Evolutionary conservation across 306 rosid genomes (phyloP), one percentile per base, ranked within the genome.

Genomic region (Oxytropis ochrocephala): DNA sequence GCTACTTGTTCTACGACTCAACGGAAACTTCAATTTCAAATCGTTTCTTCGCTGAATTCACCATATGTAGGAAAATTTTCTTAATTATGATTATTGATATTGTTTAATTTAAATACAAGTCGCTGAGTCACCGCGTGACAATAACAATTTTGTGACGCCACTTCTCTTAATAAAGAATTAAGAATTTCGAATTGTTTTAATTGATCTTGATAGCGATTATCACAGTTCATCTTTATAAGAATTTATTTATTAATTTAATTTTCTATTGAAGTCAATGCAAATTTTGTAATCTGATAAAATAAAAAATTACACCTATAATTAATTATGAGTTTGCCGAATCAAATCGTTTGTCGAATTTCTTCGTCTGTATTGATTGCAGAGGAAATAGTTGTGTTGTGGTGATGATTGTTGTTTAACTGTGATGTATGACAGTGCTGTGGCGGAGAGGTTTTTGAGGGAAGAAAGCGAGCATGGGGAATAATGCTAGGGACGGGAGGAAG

Each of bases 391-490:
- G 10, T 24, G 39, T 38, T 67, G 32, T 69, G 56, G 35, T 24
- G 68, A 30, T 61, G 75, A 69, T 50, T 36, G 38, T 51, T 50
- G 50, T 75, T 47, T 27, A 19, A 61, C 52, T 76, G 59, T 32
- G 5, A 64, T 29, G 56, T 53, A 9, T 46, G 70, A 63, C 67
- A 70, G 78, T 75, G 73, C 27, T 65, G 73, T 64, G 60, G 65
- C 64, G 80, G 64, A 60, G 68, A 90, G 91, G 76, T 67, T 73
- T 82, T 72, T 71, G 78, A 70, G 64, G 67, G 66, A 49, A 42
- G 81, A 72, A 75, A 82, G 73, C 57, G 78, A 69, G 64, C 39
- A 95, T 89, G 92, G 83, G 72, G 85, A 85, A 75, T 36, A 81
- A 82, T 76, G 80, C 13, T 51, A 68, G 61, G 67, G 52, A 70